Evolutionary conservation across 169 alveolate genomes (phyloP).

Genomic region (Plasmodium coatneyi): DNA sequence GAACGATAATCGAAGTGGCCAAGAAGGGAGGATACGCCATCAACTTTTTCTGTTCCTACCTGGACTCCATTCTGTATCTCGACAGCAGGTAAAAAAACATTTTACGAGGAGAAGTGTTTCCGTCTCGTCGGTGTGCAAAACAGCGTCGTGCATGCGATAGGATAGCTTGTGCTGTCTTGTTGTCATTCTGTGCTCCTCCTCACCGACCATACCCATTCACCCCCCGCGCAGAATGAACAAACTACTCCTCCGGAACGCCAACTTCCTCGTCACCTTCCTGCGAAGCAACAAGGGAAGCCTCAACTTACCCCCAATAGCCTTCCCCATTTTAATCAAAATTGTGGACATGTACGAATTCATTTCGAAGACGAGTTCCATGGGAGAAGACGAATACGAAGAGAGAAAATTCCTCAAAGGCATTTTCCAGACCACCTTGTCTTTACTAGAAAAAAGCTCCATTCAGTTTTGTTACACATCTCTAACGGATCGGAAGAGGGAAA

Average conservation of each 20-base stretch:
- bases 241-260: constrained; percentile 27
- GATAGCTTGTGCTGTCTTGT: neutral
- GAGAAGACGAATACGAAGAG: constrained; percentile 49
- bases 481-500: constrained; percentile 29
- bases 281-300: constrained; percentile 1
- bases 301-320: constrained; percentile 27
- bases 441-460: constrained; percentile 25
- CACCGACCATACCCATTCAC: neutral
- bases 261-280: constrained; percentile 1
- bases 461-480: constrained; percentile 44
- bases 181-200: neutral
- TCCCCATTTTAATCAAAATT: constrained; percentile 50
- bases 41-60: constrained; percentile 34
- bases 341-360: constrained; percentile 41
- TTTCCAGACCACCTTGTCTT: constrained; percentile 17
- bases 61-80: constrained; percentile 49
- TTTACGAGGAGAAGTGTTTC: neutral
- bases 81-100: constrained; percentile 37
- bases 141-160: neutral
- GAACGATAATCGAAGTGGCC: constrained; percentile 12
- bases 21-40: constrained; percentile 60
- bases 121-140: neutral
- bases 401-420: constrained; percentile 36
- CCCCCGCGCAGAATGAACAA: constrained; percentile 31
- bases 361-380: neutral